Evolutionary conservation across 2,329 filamentous ascomycete genomes (phyloP).

Genomic region (Blastomyces percursus): DNA sequence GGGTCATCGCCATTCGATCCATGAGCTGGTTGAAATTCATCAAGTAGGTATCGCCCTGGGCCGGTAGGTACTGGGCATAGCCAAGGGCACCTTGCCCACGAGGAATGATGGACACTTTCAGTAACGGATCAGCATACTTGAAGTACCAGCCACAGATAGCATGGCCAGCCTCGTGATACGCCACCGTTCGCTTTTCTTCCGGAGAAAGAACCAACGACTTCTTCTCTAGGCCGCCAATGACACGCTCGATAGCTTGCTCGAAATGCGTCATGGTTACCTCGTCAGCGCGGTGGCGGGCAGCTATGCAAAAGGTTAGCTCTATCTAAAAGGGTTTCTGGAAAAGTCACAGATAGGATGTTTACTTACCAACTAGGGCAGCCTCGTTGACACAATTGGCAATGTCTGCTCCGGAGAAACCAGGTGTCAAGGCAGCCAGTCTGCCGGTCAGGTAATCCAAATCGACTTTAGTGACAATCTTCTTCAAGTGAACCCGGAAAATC

Average conservation of each 20-base stretch:
- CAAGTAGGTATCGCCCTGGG: slow-evolving; percentile 72
- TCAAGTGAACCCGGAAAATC: slow-evolving; percentile 89
- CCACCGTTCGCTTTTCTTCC: slow-evolving; percentile 88
- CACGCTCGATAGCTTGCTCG: slow-evolving; percentile 93
- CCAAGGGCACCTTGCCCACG: slow-evolving; percentile 87
- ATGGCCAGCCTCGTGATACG: slow-evolving; percentile 96
- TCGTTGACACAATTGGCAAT: slow-evolving; percentile 99
- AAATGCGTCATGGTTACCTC: slow-evolving; percentile 83
- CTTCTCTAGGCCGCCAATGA: slow-evolving; percentile 92
- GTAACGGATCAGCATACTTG: slow-evolving; percentile 85
- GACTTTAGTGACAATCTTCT: slow-evolving; percentile 88
- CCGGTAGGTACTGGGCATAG: slow-evolving; percentile 94
- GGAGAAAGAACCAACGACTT: slow-evolving; percentile 90
- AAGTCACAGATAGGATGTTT: neutral
- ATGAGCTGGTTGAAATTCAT: slow-evolving; percentile 94
- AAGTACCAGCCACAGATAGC: slow-evolving; percentile 99
- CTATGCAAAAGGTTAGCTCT: slow-evolving; percentile 43
- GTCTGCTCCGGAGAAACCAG: slow-evolving; percentile 93
- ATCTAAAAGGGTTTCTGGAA: neutral
- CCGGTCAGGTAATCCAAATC: slow-evolving; percentile 80
- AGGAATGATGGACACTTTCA: slow-evolving; percentile 98
- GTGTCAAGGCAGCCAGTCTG: slow-evolving; percentile 80
- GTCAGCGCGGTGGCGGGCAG: slow-evolving; percentile 70
- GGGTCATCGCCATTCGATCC: slow-evolving; percentile 99
- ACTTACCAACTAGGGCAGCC: slow-evolving; percentile 83